phyloP scores from a whole-genome alignment of 1,139 yeast genomes.

The Suhomyces panamericanus region DNA sequence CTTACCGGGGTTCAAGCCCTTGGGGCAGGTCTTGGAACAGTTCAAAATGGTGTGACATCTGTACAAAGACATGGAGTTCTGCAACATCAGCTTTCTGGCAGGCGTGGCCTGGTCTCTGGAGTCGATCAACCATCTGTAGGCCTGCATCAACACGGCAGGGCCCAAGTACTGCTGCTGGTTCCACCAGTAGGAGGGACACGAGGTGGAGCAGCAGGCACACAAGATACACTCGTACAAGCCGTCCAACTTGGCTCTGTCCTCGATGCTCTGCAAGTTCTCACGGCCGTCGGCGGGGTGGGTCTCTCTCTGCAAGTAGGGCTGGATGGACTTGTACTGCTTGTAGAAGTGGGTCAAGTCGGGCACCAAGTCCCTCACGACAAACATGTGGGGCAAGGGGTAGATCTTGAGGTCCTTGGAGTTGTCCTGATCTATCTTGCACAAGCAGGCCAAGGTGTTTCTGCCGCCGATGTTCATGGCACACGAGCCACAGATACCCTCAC shows the following conservation, averaged over 20 bases:
- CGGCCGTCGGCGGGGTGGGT: conserved; percentile 82
- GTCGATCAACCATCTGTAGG: conserved; percentile 97
- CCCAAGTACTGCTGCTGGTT: conserved; percentile 98
- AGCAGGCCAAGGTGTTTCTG: conserved; percentile 92
- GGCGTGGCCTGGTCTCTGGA: conserved; percentile 90
- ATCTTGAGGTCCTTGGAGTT: conserved; percentile 74
- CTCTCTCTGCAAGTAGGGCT: conserved; percentile 92
- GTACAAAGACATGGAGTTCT: conserved; percentile 96
- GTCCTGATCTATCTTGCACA: conserved; percentile 89
- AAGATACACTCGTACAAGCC: conserved; percentile 96
- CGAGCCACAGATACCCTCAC: conserved; percentile 99
- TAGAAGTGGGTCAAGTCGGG: conserved; percentile 97
- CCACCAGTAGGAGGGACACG: conserved; percentile 99
- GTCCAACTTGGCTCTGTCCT: conserved; percentile 93
- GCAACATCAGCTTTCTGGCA: conserved; percentile 83
- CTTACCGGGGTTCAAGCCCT: conserved; percentile 96
- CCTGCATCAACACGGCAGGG: conserved; percentile 98
- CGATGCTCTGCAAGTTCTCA: conserved; percentile 89
- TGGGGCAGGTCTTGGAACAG: conserved; percentile 97
- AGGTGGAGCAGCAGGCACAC: conserved; percentile 98
- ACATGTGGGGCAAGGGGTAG: conserved; percentile 98
- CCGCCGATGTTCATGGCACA: conserved; percentile 99
- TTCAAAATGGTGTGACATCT: conserved; percentile 99
- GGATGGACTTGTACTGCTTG: conserved; percentile 97
- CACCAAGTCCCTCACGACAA: conserved; percentile 92